Base-by-base conservation (phyloP, 1,139 yeast genomes). In the Taphrina flavorubra region DNA sequence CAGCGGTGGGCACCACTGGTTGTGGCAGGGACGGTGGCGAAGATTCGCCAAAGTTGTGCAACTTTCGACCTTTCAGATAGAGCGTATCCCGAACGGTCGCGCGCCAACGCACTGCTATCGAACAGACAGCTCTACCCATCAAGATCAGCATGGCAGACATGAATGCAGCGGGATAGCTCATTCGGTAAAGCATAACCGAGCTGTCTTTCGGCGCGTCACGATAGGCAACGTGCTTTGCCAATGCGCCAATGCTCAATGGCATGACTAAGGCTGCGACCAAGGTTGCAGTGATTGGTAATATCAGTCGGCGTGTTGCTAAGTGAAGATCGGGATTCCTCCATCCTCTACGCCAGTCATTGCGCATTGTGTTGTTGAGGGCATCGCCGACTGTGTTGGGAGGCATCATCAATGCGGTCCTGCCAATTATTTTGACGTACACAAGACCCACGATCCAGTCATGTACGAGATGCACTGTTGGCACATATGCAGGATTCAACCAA, bases 401-500 rank as follows among this genome's bases (percentile, higher is more conserved):
- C 61, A 59, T 56, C 47, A 51, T 51, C 46, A 67, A 31, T n/a
- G 63, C 61, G n/a, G 61, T 49, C 34, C 64, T 34, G 18, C 56
- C 55, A 6, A 42, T 55, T 44, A 68, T 62, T 44, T 44, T 57
- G 44, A 68, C 60, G 36, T 58, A 68, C 25, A 68, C 60, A 37
- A 66, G 36, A 10, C 70, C 70, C 18, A 68, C 49, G 25, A 66
- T 40, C 70, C 70, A 68, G 13, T 57, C 68, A 16, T 68, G 70
- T 40, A 68, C 42, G 14, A 68, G 49, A 20, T 67, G 57, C 11
- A 68, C 39, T 25, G 53, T 53, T 6, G 70, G 68, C n/a, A 53
- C 56, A 13, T 42, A 16, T 7, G 57, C 65, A 13, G 68, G 53
- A 13, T 57, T 31, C 36, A 46, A 42, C 63, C 62, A 68, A 39